These are phyloP conservation scores for Kluyveromyces nonfermentans DNA, from an alignment of 805 yeast genomes.

Conservation along the genomic window DNA sequence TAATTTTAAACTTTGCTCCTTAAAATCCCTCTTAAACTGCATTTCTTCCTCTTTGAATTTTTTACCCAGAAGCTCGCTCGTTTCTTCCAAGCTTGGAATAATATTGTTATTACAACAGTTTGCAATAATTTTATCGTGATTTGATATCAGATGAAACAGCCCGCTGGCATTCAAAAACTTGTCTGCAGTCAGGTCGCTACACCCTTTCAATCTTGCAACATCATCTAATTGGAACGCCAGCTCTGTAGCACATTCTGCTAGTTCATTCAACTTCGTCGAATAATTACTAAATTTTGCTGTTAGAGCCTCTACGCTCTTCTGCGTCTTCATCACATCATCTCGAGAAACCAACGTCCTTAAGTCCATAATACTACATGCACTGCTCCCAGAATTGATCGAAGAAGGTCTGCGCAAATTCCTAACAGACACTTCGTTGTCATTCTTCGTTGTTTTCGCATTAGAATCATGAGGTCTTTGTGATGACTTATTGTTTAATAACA, in stretches of 20 bases:
- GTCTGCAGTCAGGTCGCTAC: conserved; percentile 44
- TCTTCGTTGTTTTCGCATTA: background rate
- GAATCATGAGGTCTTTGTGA: background rate
- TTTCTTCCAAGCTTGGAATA: conserved; percentile 41
- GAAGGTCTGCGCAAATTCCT: conserved; percentile 12
- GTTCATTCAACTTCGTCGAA: conserved; percentile 31
- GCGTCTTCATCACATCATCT: conserved; percentile 45
- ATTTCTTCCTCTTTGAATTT: conserved; percentile 41
- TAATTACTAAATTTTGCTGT: conserved; percentile 39
- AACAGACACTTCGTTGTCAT: background rate
- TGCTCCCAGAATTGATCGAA: conserved; percentile 38
- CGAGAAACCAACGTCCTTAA: conserved; percentile 52
- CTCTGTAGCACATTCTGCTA: conserved; percentile 52
- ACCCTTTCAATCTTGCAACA: conserved; percentile 53
- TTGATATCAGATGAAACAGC: conserved; percentile 62
- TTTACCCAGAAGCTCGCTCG: conserved; percentile 36
- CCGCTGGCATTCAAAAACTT: conserved; percentile 69
- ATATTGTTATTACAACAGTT: conserved; percentile 46
- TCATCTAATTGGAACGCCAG: conserved; percentile 64
- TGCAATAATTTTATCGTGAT: conserved; percentile 66
- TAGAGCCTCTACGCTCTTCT: conserved; percentile 40
- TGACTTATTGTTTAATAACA: conserved; percentile 35
- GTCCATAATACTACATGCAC: conserved; percentile 41
- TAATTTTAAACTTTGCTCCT: conserved; percentile 41
- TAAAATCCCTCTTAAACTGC: conserved; percentile 45